Percentiles rank a stretch among this genome's conserved stretches.
These are phyloP conservation scores for Leccinum pallidistipes DNA, from an alignment of 1,284 basidiomycete species.

Conservation along the genomic window DNA sequence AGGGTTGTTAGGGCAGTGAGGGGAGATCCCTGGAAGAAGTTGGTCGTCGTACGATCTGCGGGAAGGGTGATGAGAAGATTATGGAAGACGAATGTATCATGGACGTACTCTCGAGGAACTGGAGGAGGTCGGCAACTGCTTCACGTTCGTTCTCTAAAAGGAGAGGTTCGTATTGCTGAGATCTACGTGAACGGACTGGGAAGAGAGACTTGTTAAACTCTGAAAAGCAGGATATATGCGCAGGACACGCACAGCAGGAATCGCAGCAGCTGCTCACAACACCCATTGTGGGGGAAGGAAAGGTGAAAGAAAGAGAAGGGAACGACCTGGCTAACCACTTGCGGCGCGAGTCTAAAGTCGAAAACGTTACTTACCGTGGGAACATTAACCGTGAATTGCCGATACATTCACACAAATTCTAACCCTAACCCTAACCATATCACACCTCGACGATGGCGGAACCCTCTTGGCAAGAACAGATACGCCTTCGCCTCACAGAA, in stretches of 20 bases:
- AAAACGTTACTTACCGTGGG: conserved; percentile 22
- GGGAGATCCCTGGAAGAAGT: conserved; percentile 94
- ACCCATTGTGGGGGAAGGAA: conserved; percentile 41
- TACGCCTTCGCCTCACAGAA: conserved; percentile 75
- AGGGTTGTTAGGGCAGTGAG: conserved; percentile 94
- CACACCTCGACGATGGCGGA: conserved; percentile 57
- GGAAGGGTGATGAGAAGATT: conserved; percentile 12
- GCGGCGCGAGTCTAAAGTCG: conserved; percentile 9
- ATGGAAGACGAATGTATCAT: conserved; percentile 4
- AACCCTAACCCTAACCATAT: conserved; percentile 32
- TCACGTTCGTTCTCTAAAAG: conserved; percentile 98
- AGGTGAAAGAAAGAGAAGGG: not conserved
- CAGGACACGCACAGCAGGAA: conserved; percentile 62
- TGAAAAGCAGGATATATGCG: conserved; percentile 13
- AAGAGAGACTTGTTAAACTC: conserved; percentile 9
- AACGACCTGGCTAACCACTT: conserved; percentile 10
- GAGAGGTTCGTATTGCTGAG: conserved; percentile 90
- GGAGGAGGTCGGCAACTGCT: conserved; percentile 95
- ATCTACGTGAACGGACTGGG: conserved; percentile 72
- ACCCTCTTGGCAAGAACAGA: conserved; percentile 77
- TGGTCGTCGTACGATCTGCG: conserved; percentile 91
- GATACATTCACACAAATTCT: conserved; percentile 5
- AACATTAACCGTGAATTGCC: conserved; percentile 21
- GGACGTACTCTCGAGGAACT: conserved; percentile 91
- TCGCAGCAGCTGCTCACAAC: conserved; percentile 73